phyloP scores from a whole-genome alignment of 208 protist species.

The Acanthamoeba triangularis region DNA sequence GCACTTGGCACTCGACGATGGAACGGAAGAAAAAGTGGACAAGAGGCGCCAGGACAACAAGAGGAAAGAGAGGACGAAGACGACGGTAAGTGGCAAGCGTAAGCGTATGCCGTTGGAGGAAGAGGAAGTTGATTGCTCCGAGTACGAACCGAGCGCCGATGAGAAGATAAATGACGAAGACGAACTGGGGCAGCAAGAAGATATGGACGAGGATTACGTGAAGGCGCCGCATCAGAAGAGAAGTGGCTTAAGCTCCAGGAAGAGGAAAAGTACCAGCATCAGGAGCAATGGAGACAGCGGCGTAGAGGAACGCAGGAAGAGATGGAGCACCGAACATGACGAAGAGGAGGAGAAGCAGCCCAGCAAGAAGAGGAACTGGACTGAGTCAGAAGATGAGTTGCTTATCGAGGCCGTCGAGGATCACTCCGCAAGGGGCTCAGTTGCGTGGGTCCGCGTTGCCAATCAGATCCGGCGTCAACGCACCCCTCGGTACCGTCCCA shows the following conservation, averaged over 20 bases:
- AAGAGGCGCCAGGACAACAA: too few species aligned
- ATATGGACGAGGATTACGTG: neutral
- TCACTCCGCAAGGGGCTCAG: neutral
- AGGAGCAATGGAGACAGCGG: neutral
- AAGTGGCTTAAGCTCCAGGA: too few species aligned
- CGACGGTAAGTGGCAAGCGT: too few species aligned
- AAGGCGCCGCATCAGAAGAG: too few species aligned
- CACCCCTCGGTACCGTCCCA: neutral
- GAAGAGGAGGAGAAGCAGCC: neutral
- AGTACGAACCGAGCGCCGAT: neutral
- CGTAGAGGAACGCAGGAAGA: neutral
- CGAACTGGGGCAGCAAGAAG: too few species aligned
- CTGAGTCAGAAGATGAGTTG: neutral
- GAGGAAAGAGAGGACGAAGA: too few species aligned
- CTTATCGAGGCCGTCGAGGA: neutral
- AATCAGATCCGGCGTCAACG: neutral
- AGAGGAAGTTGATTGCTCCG: neutral
- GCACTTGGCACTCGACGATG: too few species aligned
- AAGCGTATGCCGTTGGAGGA: neutral
- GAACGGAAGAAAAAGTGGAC: too few species aligned
- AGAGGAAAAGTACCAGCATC: neutral
- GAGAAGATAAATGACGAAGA: neutral
- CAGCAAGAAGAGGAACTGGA: conserved; percentile 21
- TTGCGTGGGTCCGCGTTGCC: neutral
- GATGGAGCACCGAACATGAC: neutral